A percentile compares a stretch with the other conserved stretches of the same genome.
These are phyloP conservation scores for Gossypium schwendimanii DNA, from an alignment of 441 rosid genomes.

Conservation along the genomic window DNA sequence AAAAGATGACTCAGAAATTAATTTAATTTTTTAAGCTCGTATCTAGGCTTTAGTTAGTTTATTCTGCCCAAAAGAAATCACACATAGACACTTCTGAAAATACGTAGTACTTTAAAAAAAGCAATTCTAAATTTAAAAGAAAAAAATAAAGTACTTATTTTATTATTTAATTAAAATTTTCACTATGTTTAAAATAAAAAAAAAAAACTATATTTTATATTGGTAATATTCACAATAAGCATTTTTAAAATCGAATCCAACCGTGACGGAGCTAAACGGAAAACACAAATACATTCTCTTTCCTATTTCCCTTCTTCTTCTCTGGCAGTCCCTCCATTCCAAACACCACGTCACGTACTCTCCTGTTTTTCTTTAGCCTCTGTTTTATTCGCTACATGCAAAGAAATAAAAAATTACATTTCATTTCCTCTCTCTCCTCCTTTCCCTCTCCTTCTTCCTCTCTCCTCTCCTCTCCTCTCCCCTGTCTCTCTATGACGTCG, in stretches of 20 bases:
- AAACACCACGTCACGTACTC: constrained; percentile 17
- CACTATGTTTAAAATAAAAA: no score
- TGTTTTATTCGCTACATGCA: constrained; percentile 7
- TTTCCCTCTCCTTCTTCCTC: background rate
- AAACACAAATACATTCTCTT: background rate
- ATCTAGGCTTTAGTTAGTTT: no score
- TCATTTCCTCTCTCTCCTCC: background rate
- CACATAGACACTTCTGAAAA: no score
- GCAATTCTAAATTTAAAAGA: no score
- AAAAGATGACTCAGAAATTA: no score
- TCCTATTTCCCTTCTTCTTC: background rate
- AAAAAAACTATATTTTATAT: no score
- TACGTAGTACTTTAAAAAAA: no score
- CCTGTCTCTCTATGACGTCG: background rate
- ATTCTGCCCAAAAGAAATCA: no score
- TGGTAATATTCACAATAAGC: no score
- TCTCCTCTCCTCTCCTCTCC: background rate
- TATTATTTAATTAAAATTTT: no score
- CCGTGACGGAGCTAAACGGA: background rate
- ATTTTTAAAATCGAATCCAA: background rate
- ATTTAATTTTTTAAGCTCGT: background rate
- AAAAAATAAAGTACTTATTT: no score
- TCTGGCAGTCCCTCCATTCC: background rate
- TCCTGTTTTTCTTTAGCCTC: background rate
- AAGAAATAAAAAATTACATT: constrained; percentile 1